Evolutionary conservation across 2,329 filamentous ascomycete genomes (phyloP).

Genomic region (Penicillium sp.): DNA sequence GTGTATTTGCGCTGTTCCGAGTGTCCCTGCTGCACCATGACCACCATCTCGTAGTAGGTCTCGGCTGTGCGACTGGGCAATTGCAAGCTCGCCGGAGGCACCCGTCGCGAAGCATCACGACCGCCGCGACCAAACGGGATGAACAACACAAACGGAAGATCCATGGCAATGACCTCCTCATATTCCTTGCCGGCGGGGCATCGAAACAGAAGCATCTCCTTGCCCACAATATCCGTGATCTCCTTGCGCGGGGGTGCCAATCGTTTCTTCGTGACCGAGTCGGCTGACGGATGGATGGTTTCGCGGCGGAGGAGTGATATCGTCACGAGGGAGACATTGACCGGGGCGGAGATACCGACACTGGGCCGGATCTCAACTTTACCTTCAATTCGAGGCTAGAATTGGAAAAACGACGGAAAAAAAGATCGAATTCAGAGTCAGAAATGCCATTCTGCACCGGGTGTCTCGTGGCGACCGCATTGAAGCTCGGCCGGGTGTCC

Average conservation of each 20-base stretch:
- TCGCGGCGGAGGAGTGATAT: slow-evolving; percentile 91
- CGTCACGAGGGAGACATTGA: slow-evolving; percentile 85
- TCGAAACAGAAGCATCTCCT: slow-evolving; percentile 87
- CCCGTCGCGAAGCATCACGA: slow-evolving; percentile 80
- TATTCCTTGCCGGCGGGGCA: slow-evolving; percentile 77
- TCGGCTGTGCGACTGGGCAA: slow-evolving; percentile 90
- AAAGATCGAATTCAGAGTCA: too few species aligned
- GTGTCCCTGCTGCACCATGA: slow-evolving; percentile 87
- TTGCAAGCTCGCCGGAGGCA: slow-evolving; percentile 87
- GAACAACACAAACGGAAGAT: slow-evolving; percentile 93
- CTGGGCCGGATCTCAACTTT: slow-evolving; percentile 93
- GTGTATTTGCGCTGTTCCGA: slow-evolving; percentile 81
- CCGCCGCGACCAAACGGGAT: slow-evolving; percentile 91
- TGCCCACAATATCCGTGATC: slow-evolving; percentile 85
- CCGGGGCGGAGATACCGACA: slow-evolving; percentile 78
- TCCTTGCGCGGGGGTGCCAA: slow-evolving; percentile 86
- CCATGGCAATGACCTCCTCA: slow-evolving; percentile 90
- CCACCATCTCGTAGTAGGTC: slow-evolving; percentile 93
- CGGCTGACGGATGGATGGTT: slow-evolving; percentile 92
- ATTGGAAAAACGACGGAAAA: too few species aligned
- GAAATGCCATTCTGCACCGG: too few species aligned
- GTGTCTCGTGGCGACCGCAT: slow-evolving; percentile 1
- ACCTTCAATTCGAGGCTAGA: slow-evolving; percentile 88
- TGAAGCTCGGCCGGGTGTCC: not conserved
- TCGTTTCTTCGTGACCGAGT: slow-evolving; percentile 88